A percentile compares a stretch with the other conserved stretches of the same genome.
phyloP scores from a whole-genome alignment of 1,139 yeast genomes.

The Diutina pseudorugosa region DNA sequence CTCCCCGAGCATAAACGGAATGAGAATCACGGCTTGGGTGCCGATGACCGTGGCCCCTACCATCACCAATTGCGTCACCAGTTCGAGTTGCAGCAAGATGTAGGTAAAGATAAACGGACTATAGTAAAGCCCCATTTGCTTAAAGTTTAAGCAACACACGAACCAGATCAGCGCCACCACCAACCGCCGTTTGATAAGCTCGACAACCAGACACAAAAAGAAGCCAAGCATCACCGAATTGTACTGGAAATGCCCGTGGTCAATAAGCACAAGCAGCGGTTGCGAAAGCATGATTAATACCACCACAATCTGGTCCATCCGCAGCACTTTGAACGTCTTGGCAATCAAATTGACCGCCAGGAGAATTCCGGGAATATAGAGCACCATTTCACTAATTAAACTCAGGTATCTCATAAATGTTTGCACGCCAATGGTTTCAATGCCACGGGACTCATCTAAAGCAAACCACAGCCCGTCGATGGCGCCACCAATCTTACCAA shows the following conservation, averaged over 20 bases:
- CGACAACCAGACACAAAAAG: conserved; percentile 54
- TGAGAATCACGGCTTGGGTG: conserved; percentile 39
- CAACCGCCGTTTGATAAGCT: conserved; percentile 51
- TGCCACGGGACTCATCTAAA: conserved; percentile 60
- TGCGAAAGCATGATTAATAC: conserved; percentile 68
- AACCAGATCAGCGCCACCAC: conserved; percentile 70
- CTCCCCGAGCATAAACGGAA: conserved; percentile 43
- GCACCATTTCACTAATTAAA: conserved; percentile 56
- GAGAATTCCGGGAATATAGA: conserved; percentile 74
- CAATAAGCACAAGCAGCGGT: conserved; percentile 74
- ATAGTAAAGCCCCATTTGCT: conserved; percentile 93
- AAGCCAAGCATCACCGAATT: conserved; percentile 91
- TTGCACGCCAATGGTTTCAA: conserved; percentile 54
- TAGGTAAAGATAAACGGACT: conserved; percentile 82
- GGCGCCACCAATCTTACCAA: conserved; percentile 61
- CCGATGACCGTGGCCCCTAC: conserved; percentile 53
- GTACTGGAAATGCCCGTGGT: conserved; percentile 96
- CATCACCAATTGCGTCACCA: conserved; percentile 36
- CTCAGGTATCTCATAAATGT: conserved; percentile 79
- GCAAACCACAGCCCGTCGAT: conserved; percentile 67
- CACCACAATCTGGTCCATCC: conserved; percentile 68
- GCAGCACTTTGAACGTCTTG: conserved; percentile 35
- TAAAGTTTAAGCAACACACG: conserved; percentile 67
- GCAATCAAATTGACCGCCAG: conserved; percentile 55
- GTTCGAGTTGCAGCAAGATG: conserved; percentile 22